Evolutionary conservation across 2,329 filamentous ascomycete genomes (phyloP), one percentile per base, ranked within the genome.

Genomic region (Talaromyces rugulosus): DNA sequence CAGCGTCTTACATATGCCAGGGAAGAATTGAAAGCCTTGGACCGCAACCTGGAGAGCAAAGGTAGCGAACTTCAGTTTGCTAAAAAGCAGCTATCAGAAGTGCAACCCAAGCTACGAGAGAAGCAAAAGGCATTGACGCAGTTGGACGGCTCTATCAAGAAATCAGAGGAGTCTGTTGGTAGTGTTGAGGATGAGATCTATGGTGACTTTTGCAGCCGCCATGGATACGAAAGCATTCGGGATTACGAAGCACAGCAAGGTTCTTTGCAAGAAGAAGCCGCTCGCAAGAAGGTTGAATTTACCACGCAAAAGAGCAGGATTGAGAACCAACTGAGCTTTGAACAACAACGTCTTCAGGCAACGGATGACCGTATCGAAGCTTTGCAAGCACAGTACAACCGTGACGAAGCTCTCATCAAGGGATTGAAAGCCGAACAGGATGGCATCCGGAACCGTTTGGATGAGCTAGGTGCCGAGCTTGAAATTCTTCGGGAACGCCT

Each of bases 181-280:
- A 83, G 86, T 60, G 90, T 96, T 18, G 92, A 97, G 72, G 95
- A 99, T 72, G 85, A 92, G 68, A 84, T 99, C 33, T 99, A 97
- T 75, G 83, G 83, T 27, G 82, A 83, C 47, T 99, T 99, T 78
- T 99, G 95, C 78, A 85, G 87, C 68, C 87, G 90, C 60, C 86
- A 97, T 23, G 92, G 93, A 0, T 98, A 96, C 74, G 83, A 86
- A 62, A 89, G 96, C 70, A 96, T 99, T 66, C 90, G 94, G 62
- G 90, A 92, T 62, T 99, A 98, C 70, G 92, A 98, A 73, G 89
- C 89, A 30, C 93, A 96, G 67, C 95, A 98, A 77, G 94, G 95
- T 56, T 92, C 90, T 50, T 81, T 96, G 56, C 93, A 98, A 75
- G 91, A 96, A 74, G 92, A 98, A 73, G 90, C 91, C 52, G 88